Percentiles rank a stretch among this genome's conserved stretches.
Conservation (phyloP, 305 asterid genomes). For the Fraxinus platypoda region DNA sequence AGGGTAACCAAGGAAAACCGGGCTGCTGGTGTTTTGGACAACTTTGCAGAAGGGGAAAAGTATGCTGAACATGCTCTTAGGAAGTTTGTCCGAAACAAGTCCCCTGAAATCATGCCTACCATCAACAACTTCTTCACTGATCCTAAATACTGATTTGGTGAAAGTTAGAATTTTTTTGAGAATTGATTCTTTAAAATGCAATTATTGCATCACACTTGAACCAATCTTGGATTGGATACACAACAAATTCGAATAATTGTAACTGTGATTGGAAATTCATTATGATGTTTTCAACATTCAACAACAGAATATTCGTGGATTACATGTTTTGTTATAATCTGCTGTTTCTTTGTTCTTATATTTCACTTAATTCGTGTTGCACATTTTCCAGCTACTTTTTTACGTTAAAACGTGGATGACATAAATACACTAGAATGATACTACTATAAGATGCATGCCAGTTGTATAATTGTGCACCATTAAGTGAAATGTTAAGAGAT, state of each 20-base stretch:
- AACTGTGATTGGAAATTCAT: not conserved
- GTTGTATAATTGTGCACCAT: not conserved
- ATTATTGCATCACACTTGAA: constrained; percentile 16
- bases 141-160: constrained; percentile 43
- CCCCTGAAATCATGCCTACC: constrained; percentile 72
- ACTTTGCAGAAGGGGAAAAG: constrained; percentile 72
- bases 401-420: not conserved
- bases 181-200: constrained; percentile 5
- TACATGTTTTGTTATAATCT: constrained; percentile 3
- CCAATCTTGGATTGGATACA: not conserved
- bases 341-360: not conserved
- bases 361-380: not conserved
- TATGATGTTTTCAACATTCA: not conserved
- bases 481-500: not conserved
- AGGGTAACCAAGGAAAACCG: constrained; percentile 87
- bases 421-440: not conserved
- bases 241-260: constrained; percentile 26
- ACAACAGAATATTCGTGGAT: constrained; percentile 7
- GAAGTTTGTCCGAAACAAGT: constrained; percentile 59
- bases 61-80: constrained; percentile 63
- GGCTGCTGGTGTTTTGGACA: constrained; percentile 77
- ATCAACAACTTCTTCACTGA: constrained; percentile 73
- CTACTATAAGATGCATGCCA: not conserved
- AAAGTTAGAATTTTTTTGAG: not conserved
- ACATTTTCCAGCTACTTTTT: not conserved